Conservation (phyloP, 768 basidiomycete species). For the Kwoniella sp. region DNA sequence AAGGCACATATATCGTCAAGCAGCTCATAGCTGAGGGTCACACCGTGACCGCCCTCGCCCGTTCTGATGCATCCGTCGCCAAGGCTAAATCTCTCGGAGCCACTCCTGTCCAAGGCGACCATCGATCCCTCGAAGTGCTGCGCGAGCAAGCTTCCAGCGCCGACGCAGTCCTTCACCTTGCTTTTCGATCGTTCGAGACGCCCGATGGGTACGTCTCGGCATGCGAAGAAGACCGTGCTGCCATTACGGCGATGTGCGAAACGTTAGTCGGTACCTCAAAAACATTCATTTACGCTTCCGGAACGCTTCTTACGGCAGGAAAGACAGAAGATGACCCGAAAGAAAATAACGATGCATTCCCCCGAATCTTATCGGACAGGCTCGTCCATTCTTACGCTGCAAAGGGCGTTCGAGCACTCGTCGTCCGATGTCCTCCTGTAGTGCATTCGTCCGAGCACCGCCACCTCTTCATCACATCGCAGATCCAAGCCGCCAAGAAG, state of each 20-base stretch:
- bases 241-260: background rate
- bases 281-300: background rate
- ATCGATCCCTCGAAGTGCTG: constrained; percentile 25
- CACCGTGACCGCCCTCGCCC: constrained; percentile 31
- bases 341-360: background rate
- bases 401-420: background rate
- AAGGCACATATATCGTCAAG: constrained; percentile 20
- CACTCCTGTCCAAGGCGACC: constrained; percentile 14
- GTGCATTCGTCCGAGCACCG: background rate
- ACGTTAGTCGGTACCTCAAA: background rate
- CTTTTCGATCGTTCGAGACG: background rate
- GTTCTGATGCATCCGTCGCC: constrained; percentile 13
- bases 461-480: constrained; percentile 22
- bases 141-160: constrained; percentile 19
- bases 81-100: constrained; percentile 20
- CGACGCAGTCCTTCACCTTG: background rate
- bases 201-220: background rate
- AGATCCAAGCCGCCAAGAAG: constrained; percentile 21
- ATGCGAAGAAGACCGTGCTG: background rate
- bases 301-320: background rate
- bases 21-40: constrained; percentile 26
- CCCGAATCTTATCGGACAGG: background rate
- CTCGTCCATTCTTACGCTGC: background rate
- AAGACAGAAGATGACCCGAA: background rate
- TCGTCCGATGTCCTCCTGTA: background rate